Conservation (phyloP, 148 eudicot species). For the Chenopodium formosanum region DNA sequence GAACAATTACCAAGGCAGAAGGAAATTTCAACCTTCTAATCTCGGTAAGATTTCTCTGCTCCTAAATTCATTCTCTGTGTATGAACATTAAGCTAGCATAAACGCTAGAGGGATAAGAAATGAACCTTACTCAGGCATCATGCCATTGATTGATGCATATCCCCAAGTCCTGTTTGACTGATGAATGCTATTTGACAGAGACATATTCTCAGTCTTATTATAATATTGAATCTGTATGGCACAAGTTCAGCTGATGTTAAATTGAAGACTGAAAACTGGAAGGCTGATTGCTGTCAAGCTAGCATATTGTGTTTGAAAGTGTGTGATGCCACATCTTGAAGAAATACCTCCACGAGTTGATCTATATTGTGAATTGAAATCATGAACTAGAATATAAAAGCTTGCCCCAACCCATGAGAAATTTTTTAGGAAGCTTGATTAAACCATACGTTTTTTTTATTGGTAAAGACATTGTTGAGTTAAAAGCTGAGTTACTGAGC, state of each 20-base stretch:
- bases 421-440: not conserved
- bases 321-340: not conserved
- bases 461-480: too few relatives aligned
- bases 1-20: conserved; percentile 36
- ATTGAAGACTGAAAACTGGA: not conserved
- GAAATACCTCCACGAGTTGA: too few relatives aligned
- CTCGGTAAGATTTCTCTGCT: conserved; percentile 19
- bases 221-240: not conserved
- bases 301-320: not conserved
- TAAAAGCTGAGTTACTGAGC: too few relatives aligned
- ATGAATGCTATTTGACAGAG: not conserved
- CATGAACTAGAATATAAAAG: not conserved
- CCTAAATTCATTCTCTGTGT: too few relatives aligned
- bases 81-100: not conserved
- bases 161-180: not conserved
- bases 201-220: too few relatives aligned
- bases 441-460: not conserved
- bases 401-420: not conserved
- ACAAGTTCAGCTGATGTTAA: not conserved
- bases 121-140: not conserved
- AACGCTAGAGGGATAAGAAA: not conserved
- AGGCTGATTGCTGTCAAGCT: not conserved
- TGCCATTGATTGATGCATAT: not conserved
- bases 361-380: not conserved
- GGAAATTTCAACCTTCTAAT: conserved; percentile 2